These are phyloP conservation scores for Fusarium marasasianum DNA, from an alignment of 2,329 filamentous ascomycete genomes.

Conservation along the genomic window DNA sequence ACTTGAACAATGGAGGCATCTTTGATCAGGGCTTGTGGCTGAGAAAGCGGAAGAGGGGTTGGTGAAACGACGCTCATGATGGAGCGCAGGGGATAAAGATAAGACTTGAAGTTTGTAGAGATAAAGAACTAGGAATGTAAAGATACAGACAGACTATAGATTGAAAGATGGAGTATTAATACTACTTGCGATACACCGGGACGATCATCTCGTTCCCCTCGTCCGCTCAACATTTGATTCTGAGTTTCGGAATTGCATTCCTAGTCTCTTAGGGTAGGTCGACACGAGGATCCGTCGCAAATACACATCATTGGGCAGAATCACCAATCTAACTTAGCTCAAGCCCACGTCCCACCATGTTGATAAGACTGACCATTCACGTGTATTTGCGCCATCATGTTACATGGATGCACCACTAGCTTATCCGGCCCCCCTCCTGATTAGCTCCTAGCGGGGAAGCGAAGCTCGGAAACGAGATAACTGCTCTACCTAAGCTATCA, in stretches of 20 bases:
- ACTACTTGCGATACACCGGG: fast-evolving
- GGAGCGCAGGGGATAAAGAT: fast-evolving
- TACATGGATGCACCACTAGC: background rate
- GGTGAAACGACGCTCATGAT: background rate
- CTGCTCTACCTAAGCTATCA: background rate
- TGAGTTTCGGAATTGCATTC: background rate
- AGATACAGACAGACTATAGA: background rate
- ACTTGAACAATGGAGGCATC: background rate
- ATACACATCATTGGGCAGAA: background rate
- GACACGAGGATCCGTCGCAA: background rate
- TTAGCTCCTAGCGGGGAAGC: background rate
- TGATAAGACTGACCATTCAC: background rate
- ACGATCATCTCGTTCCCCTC: background rate
- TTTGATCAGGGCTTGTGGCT: background rate
- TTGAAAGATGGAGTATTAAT: background rate
- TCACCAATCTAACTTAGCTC: background rate
- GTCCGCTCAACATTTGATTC: background rate
- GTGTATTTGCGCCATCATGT: background rate
- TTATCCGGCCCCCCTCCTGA: background rate
- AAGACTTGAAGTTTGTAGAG: too few relatives aligned
- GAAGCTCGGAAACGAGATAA: background rate
- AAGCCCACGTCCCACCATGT: background rate
- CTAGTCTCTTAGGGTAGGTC: background rate
- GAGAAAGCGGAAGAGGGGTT: background rate
- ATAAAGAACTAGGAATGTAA: background rate